Percentiles rank a stretch among this genome's conserved stretches.
Conservation (phyloP, 805 yeast species). For the Candida golubevii region DNA sequence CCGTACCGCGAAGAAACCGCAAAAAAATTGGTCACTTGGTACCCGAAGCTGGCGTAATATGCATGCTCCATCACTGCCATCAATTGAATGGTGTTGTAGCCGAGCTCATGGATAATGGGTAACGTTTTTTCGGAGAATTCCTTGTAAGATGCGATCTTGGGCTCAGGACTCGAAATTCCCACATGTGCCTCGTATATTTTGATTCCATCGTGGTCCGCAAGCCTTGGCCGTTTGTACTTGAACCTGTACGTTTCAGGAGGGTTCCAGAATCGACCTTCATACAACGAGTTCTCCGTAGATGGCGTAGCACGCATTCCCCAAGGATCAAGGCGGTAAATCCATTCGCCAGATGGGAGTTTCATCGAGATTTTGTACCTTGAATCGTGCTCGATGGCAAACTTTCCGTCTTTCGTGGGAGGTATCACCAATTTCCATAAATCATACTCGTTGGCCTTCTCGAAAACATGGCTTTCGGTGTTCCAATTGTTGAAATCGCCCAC, state of each 20-base stretch:
- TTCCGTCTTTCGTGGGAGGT: slow-evolving; percentile 47
- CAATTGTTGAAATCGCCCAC: slow-evolving; percentile 92
- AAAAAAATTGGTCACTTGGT: slow-evolving; percentile 89
- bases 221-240: slow-evolving; percentile 59
- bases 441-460: slow-evolving; percentile 54
- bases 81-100: slow-evolving; percentile 89
- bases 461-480: slow-evolving; percentile 53
- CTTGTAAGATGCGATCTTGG: slow-evolving; percentile 75
- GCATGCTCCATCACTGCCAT: slow-evolving; percentile 99
- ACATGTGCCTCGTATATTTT: slow-evolving; percentile 93
- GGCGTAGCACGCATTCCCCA: slow-evolving; percentile 86
- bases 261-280: slow-evolving; percentile 93
- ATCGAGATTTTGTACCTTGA: slow-evolving; percentile 71
- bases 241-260: slow-evolving; percentile 55
- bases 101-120: slow-evolving; percentile 80
- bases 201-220: slow-evolving; percentile 39
- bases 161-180: slow-evolving; percentile 91
- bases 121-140: slow-evolving; percentile 77
- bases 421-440: slow-evolving; percentile 67
- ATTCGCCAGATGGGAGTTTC: slow-evolving; percentile 61
- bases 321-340: slow-evolving; percentile 79
- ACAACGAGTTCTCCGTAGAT: slow-evolving; percentile 47
- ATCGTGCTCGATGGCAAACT: slow-evolving; percentile 73
- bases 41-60: slow-evolving; percentile 96
- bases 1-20: slow-evolving; percentile 90